A percentile compares a stretch with the other conserved stretches of the same genome.
phyloP scores from a whole-genome alignment of 1,284 basidiomycete species.

The Puccinia sorghi region DNA sequence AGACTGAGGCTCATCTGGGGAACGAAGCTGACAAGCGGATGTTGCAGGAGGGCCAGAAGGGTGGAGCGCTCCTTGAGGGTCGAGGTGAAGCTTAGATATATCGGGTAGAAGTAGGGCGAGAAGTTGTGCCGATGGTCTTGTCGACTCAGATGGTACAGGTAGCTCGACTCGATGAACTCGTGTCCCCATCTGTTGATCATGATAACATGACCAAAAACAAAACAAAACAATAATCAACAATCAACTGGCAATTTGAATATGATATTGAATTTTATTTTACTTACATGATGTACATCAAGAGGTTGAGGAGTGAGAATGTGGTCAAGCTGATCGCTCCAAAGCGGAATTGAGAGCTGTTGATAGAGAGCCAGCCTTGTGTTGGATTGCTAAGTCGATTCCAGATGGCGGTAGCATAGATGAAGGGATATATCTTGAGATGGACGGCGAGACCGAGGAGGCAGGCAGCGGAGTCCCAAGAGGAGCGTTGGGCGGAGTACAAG shows the following conservation, averaged over 20 bases:
- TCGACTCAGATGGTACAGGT: slow-evolving; percentile 85
- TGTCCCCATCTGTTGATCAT: slow-evolving; percentile 72
- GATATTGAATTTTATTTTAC: slow-evolving; percentile 56
- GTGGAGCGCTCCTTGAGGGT: background rate
- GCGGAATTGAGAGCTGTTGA: slow-evolving; percentile 65
- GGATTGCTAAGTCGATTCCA: slow-evolving; percentile 50
- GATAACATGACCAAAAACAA: background rate
- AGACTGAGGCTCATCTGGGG: slow-evolving; percentile 73
- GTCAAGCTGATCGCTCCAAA: slow-evolving; percentile 71
- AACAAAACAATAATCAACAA: too few relatives aligned
- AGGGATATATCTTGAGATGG: slow-evolving; percentile 94
- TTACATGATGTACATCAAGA: slow-evolving; percentile 73
- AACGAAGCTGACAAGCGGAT: slow-evolving; percentile 58
- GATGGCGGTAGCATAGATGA: slow-evolving; percentile 81
- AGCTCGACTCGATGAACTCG: slow-evolving; percentile 86
- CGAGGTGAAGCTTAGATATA: slow-evolving; percentile 67
- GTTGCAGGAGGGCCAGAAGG: slow-evolving; percentile 53
- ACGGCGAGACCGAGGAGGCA: slow-evolving; percentile 74
- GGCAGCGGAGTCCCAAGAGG: slow-evolving; percentile 63
- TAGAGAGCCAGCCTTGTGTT: slow-evolving; percentile 55
- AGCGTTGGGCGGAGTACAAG: slow-evolving; percentile 64
- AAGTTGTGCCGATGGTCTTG: slow-evolving; percentile 98
- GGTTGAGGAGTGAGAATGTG: slow-evolving; percentile 71
- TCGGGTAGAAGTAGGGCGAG: slow-evolving; percentile 92
- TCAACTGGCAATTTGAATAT: background rate